Evolutionary conservation across 2,329 filamentous ascomycete genomes (phyloP).

Genomic region (Didymosphaeria variabile): DNA sequence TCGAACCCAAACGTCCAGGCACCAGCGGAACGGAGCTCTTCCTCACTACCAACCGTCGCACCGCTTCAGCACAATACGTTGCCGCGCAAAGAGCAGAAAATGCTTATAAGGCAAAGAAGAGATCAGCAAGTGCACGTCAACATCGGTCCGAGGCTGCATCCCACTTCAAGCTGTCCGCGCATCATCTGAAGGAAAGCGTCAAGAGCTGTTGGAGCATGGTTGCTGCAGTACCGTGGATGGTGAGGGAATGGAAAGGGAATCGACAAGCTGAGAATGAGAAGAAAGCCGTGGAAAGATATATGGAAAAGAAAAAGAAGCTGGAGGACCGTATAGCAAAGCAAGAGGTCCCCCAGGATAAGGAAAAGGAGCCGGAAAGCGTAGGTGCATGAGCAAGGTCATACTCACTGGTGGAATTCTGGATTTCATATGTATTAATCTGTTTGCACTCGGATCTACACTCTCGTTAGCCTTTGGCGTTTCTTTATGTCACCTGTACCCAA

Average conservation of each 20-base stretch:
- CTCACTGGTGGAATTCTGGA: background rate
- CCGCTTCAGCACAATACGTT: conserved; percentile 21
- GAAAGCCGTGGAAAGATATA: conserved; percentile 19
- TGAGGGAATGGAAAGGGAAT: conserved; percentile 24
- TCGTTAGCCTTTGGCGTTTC: background rate
- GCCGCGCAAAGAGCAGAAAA: conserved; percentile 26
- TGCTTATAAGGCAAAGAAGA: conserved; percentile 28
- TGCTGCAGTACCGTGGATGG: conserved; percentile 26
- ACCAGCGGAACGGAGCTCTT: conserved; percentile 27
- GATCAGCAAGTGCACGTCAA: conserved; percentile 20
- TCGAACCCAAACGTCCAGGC: conserved; percentile 21
- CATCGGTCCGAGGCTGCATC: conserved; percentile 22
- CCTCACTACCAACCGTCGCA: conserved; percentile 25
- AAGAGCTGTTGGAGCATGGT: conserved; percentile 25
- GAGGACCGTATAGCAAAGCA: conserved; percentile 21
- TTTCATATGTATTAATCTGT: conserved; percentile 1
- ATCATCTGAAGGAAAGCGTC: conserved; percentile 22
- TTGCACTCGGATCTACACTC: background rate
- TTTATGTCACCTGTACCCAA: background rate
- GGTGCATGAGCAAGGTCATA: background rate
- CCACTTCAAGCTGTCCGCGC: conserved; percentile 18
- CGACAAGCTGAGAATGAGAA: conserved; percentile 27
- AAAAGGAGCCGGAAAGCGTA: conserved; percentile 19
- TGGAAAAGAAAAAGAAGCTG: conserved; percentile 25
- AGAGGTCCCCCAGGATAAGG: conserved; percentile 16